Percentiles rank a stretch among this genome's conserved stretches.
phyloP scores from a whole-genome alignment of 2,329 filamentous ascomycete species.

The Calonectria montana region DNA sequence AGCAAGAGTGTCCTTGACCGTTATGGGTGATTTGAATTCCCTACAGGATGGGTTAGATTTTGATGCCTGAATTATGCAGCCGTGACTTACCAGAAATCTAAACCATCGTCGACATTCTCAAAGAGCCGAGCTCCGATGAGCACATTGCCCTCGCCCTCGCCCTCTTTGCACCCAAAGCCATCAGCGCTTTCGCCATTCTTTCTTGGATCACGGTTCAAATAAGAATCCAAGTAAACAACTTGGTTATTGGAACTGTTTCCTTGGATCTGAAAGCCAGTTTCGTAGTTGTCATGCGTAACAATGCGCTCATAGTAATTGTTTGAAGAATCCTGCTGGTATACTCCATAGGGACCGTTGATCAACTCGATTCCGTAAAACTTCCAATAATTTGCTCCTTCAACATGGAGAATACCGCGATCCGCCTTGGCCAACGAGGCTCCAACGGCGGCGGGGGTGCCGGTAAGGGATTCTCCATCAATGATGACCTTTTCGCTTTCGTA shows the following conservation, averaged over 20 bases:
- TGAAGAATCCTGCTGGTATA: conserved; percentile 47
- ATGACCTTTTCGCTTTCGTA: conserved; percentile 56
- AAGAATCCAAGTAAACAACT: conserved; percentile 54
- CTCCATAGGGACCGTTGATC: conserved; percentile 49
- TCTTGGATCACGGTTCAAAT: conserved; percentile 56
- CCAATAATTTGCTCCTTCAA: conserved; percentile 56
- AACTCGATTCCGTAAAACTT: conserved; percentile 50
- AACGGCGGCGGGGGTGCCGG: conserved; percentile 51
- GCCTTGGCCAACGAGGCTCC: conserved; percentile 50
- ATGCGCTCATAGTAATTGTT: conserved; percentile 50
- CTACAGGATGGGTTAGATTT: not conserved
- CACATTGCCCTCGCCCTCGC: conserved; percentile 57
- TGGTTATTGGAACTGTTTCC: conserved; percentile 48
- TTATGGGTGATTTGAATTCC: conserved; percentile 54
- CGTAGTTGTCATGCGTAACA: conserved; percentile 49
- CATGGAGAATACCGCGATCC: conserved; percentile 58
- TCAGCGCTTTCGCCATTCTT: conserved; percentile 65
- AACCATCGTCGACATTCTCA: conserved; percentile 63
- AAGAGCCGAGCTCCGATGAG: conserved; percentile 58
- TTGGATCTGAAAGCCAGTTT: conserved; percentile 51
- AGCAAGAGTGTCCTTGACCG: conserved; percentile 56
- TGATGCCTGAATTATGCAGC: not conserved
- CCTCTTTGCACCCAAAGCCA: conserved; percentile 60
- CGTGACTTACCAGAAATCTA: conserved; percentile 37
- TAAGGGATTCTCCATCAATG: conserved; percentile 54